Percentiles rank a stretch among this genome's conserved stretches.
Conservation (phyloP, 306 rosid species). For the Citrullus amarus region DNA sequence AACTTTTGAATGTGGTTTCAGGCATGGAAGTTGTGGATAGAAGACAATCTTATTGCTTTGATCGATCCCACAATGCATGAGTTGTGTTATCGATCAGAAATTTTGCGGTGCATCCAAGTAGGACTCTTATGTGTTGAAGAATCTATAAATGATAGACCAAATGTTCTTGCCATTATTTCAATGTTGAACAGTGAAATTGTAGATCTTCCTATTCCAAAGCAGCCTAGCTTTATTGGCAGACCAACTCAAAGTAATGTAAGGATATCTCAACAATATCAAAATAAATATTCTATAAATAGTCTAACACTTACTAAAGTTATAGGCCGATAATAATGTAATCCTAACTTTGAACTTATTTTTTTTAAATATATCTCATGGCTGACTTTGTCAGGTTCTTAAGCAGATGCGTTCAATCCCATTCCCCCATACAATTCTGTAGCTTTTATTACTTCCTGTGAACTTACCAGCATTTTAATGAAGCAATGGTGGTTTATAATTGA, state of each 20-base stretch:
- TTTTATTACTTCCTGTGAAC: too few species aligned
- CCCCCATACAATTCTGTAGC: too few species aligned
- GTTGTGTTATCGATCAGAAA: background rate
- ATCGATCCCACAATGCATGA: background rate
- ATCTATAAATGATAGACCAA: background rate
- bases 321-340: background rate
- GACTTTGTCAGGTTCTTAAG: too few species aligned
- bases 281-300: background rate
- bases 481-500: too few species aligned
- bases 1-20: background rate
- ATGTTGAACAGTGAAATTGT: background rate
- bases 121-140: background rate
- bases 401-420: too few species aligned
- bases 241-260: background rate
- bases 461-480: too few species aligned
- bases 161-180: background rate
- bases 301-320: background rate
- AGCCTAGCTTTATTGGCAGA: background rate
- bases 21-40: constrained; percentile 16
- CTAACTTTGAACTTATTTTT: too few species aligned
- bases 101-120: background rate
- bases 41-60: background rate
- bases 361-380: too few species aligned
- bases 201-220: background rate
- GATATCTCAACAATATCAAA: background rate